These are phyloP conservation scores for Penicillium soppii DNA, from an alignment of 495 filamentous ascomycete genomes.

Conservation along the genomic window DNA sequence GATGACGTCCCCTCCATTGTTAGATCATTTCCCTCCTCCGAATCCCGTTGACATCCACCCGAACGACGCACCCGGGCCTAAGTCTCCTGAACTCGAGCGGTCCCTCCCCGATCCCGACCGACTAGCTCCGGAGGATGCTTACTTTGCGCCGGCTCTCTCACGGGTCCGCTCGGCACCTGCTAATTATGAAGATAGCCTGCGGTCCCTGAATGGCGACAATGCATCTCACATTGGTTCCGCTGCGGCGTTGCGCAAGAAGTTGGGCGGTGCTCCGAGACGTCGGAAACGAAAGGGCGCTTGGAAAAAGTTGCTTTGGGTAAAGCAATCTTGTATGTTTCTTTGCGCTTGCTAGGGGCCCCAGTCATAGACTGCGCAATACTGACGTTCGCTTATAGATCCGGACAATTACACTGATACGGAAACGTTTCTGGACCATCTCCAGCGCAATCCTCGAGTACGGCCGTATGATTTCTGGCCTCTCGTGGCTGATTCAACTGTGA, in stretches of 20 bases:
- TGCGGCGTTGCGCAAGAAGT: conserved; percentile 46
- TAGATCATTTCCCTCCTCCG: conserved; percentile 37
- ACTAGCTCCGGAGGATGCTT: conserved; percentile 83
- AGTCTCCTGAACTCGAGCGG: conserved; percentile 46
- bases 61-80: conserved; percentile 34
- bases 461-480: conserved; percentile 98
- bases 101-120: conserved; percentile 54
- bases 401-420: conserved; percentile 98
- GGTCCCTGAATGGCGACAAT: conserved; percentile 30
- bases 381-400: conserved; percentile 62
- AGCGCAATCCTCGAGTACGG: conserved; percentile 89
- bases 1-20: conserved; percentile 41
- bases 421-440: conserved; percentile 93
- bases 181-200: conserved; percentile 37
- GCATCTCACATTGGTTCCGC: conserved; percentile 26
- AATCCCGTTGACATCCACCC: conserved; percentile 48
- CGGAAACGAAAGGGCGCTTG: conserved; percentile 67
- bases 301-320: conserved; percentile 98
- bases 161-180: conserved; percentile 49
- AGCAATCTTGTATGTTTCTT: conserved; percentile 75
- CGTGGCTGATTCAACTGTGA: conserved; percentile 91
- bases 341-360: not conserved
- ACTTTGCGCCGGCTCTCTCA: conserved; percentile 58
- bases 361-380: not conserved
- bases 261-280: conserved; percentile 55